Conservation (phyloP, 2,329 filamentous ascomycete species). For the Macrophomina tecta region DNA sequence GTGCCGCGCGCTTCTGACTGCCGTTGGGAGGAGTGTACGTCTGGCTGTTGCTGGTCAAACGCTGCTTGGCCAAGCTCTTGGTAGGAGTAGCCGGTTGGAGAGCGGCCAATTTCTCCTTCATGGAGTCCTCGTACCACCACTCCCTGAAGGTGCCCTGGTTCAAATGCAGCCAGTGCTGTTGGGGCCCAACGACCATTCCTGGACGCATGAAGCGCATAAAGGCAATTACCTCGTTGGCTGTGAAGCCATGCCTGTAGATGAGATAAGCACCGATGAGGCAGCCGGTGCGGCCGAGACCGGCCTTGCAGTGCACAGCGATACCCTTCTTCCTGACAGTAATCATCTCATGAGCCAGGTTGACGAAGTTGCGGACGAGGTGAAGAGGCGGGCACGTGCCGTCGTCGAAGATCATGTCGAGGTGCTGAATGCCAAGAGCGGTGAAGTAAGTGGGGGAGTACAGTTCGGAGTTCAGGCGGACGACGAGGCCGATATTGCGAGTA, state of each 20-base stretch:
- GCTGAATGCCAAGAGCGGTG: conserved; percentile 90
- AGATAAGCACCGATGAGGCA: conserved; percentile 97
- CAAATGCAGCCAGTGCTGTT: conserved; percentile 98
- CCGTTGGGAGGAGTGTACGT: conserved; percentile 85
- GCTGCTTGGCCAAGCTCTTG: conserved; percentile 55
- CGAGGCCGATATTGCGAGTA: conserved; percentile 85
- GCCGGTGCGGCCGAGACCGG: conserved; percentile 90
- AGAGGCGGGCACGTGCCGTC: conserved; percentile 94
- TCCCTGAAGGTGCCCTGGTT: conserved; percentile 98
- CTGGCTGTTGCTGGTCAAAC: conserved; percentile 68
- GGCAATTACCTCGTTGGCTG: conserved; percentile 94
- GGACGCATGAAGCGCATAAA: conserved; percentile 99
- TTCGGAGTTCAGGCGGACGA: conserved; percentile 93
- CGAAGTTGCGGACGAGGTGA: conserved; percentile 89
- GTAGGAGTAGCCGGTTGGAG: conserved; percentile 63
- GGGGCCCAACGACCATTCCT: conserved; percentile 97
- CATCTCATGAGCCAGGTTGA: conserved; percentile 91
- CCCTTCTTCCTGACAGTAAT: conserved; percentile 90
- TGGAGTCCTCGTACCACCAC: conserved; percentile 85
- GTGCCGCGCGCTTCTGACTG: conserved; percentile 76
- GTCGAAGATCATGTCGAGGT: conserved; percentile 99
- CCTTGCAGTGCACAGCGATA: conserved; percentile 98
- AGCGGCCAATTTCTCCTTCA: conserved; percentile 81
- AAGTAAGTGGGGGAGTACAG: conserved; percentile 98
- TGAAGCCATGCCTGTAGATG: conserved; percentile 97